Base-by-base conservation (phyloP, 192 early-diverging fungal species). In the Coemansia sp. region DNA sequence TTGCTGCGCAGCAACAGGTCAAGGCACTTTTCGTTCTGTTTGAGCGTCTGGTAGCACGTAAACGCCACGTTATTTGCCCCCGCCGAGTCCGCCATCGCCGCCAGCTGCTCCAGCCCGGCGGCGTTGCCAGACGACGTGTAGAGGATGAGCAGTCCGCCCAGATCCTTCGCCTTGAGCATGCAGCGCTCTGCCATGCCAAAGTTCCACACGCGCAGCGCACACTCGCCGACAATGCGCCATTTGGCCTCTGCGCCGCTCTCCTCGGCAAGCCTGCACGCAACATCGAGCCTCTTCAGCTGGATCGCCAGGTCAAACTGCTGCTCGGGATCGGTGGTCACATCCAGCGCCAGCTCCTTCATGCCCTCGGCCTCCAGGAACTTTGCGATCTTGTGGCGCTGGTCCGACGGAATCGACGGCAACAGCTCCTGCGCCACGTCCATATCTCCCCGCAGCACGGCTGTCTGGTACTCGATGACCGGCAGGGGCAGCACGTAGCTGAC, bases 391-490 rank as follows among this genome's bases (percentile, higher is more conserved):
- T 92, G 92, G 29, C 91, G 83, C 76, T 99, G 95, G 67, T 93
- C 92, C 5, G 79, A 66, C 48, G 96, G 91, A 6, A 99, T 86
- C n/a, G 82, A 85, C 9, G 95, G 92, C 60, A 99, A 82, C 58
- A 98, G 66, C 35, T 80, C 69, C 19, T 84, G 88, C 17, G 97
- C 97, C 17, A 86, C 68, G 17, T 88, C 93, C 61, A 94, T 70
- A 75, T 99, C 97, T 17, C 93, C 96, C 42, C 95, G 92, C 46
- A 99, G 84, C 59, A 98, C 87, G 7, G 95, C 95, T 5, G 95
- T 98, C 78, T 99, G 97, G 80, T 99, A 99, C 84, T 99, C 93
- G 67, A 99, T 95, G 19, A 98, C 88, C 2, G 90, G 89, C 65
- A 98, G 74, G 8, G 97, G 97, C 57, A 99, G 86, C 9, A 87